Conservation (phyloP, 2,329 filamentous ascomycete genomes). For the Thielaviopsis populi region DNA sequence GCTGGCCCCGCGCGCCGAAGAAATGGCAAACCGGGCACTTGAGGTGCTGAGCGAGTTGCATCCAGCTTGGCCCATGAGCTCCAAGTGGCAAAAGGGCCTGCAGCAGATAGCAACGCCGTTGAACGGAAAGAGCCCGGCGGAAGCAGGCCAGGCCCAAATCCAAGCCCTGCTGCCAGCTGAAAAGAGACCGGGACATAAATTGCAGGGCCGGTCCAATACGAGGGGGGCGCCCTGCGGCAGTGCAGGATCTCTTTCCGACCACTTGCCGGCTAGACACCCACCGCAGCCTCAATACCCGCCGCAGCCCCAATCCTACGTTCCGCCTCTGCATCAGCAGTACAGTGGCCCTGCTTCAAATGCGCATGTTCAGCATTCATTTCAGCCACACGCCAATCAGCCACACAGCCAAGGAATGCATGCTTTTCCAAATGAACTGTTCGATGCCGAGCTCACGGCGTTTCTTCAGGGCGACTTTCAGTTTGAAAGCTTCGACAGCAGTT, state of each 20-base stretch:
- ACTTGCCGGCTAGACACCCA: neutral
- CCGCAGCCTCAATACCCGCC: neutral
- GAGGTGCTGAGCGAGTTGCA: constrained; percentile 21
- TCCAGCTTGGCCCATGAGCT: constrained; percentile 21
- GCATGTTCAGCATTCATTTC: neutral
- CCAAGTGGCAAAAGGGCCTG: constrained; percentile 19
- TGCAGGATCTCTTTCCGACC: neutral
- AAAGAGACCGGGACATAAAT: neutral
- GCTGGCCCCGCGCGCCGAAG: constrained; percentile 20
- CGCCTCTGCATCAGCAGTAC: neutral
- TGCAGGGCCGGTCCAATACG: neutral
- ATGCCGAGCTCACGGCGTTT: constrained; percentile 13
- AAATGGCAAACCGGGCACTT: constrained; percentile 20
- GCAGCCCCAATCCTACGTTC: neutral
- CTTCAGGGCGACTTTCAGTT: constrained; percentile 13
- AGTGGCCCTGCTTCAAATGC: neutral
- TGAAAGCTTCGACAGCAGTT: constrained; percentile 6
- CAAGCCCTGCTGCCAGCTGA: neutral
- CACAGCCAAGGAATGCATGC: neutral
- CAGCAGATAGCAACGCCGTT: constrained; percentile 19
- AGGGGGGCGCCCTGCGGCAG: neutral
- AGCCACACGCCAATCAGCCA: neutral
- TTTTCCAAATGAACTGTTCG: constrained; percentile 15
- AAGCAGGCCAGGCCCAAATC: neutral
- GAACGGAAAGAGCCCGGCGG: constrained; percentile 11